A percentile compares a stretch with the other conserved stretches of the same genome.
phyloP scores from a whole-genome alignment of 768 basidiomycete genomes.

The Xerocomus potaroensis region DNA sequence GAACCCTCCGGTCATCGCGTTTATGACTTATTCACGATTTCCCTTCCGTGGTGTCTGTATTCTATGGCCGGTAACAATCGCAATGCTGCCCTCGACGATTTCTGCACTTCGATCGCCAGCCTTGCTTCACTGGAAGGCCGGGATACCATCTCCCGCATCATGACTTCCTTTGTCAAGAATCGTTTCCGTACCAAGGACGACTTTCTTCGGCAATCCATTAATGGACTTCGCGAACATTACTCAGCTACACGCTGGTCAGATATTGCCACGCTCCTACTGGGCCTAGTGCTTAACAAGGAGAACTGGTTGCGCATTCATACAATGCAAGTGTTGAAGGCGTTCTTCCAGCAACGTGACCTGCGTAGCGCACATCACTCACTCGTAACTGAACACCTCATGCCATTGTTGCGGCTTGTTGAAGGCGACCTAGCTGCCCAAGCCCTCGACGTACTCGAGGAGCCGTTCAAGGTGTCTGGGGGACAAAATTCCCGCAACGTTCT shows the following conservation, averaged over 20 bases:
- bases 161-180: conserved; percentile 82
- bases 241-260: conserved; percentile 71
- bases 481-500: conserved; percentile 82
- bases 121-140: conserved; percentile 72
- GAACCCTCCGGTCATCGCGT: conserved; percentile 69
- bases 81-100: conserved; percentile 58
- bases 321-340: conserved; percentile 84
- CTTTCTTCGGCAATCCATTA: conserved; percentile 85
- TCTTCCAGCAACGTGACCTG: conserved; percentile 83
- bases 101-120: conserved; percentile 67
- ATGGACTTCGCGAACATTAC: conserved; percentile 83
- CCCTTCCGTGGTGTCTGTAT: conserved; percentile 85
- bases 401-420: conserved; percentile 81
- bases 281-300: conserved; percentile 78
- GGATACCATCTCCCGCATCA: conserved; percentile 79
- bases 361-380: conserved; percentile 67
- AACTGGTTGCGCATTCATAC: conserved; percentile 77
- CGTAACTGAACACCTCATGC: conserved; percentile 88
- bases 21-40: conserved; percentile 76
- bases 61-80: conserved; percentile 63
- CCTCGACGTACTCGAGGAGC: conserved; percentile 91
- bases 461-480: conserved; percentile 73
- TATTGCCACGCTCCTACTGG: conserved; percentile 79
- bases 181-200: conserved; percentile 92
- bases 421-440: conserved; percentile 82